Conservation (phyloP, 805 yeast species). For the Suhomyces faveliae region DNA sequence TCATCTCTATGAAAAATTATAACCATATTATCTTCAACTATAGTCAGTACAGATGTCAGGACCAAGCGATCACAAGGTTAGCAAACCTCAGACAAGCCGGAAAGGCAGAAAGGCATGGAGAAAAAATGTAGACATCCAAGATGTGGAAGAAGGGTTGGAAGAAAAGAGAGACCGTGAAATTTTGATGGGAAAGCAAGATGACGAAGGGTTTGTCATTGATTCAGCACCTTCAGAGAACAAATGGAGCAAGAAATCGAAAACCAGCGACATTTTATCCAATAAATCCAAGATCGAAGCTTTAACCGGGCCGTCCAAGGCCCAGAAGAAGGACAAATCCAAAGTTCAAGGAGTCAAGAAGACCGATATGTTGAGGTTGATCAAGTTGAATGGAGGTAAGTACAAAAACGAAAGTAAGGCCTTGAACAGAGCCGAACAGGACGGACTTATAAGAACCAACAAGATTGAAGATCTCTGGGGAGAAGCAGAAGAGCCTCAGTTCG, state of each 20-base stretch:
- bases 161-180: slow-evolving; percentile 61
- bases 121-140: slow-evolving; percentile 84
- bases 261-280: slow-evolving; percentile 65
- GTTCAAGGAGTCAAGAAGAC: slow-evolving; percentile 64
- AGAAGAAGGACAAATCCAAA: slow-evolving; percentile 23
- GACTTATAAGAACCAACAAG: slow-evolving; percentile 51
- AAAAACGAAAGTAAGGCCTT: slow-evolving; percentile 51
- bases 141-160: slow-evolving; percentile 69
- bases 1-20: slow-evolving; percentile 6
- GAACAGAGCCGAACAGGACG: slow-evolving; percentile 62
- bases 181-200: slow-evolving; percentile 46
- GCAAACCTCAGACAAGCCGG: slow-evolving; percentile 71
- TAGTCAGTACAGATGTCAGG: slow-evolving; percentile 3
- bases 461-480: slow-evolving; percentile 71
- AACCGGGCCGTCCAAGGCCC: slow-evolving; percentile 10
- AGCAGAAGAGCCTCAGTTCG: slow-evolving; percentile 13
- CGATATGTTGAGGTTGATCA: slow-evolving; percentile 65
- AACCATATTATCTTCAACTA: not conserved
- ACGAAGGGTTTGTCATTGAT: slow-evolving; percentile 54
- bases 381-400: slow-evolving; percentile 67
- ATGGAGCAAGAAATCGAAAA: slow-evolving; percentile 48
- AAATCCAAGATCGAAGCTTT: slow-evolving; percentile 78
- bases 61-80: slow-evolving; percentile 14
- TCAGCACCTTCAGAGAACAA: slow-evolving; percentile 30
- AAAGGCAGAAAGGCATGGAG: slow-evolving; percentile 94